Conservation (phyloP, 208 protist species). For the Leishmania braziliensis region DNA sequence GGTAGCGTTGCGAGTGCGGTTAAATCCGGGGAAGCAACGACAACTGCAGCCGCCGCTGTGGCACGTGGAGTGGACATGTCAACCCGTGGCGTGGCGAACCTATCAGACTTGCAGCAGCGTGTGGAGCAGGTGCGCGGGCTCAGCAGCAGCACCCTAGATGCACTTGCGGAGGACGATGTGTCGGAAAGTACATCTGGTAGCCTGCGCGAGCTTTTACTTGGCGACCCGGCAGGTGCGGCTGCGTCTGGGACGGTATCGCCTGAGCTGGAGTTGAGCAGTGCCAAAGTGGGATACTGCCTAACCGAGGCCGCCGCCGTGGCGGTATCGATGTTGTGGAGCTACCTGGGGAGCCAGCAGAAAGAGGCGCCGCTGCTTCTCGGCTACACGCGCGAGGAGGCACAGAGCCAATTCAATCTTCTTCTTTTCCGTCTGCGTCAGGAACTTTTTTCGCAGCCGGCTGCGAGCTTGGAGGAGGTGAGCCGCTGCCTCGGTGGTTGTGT, state of each 20-base stretch:
- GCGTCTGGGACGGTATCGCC: not conserved
- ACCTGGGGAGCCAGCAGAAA: slow-evolving; percentile 26
- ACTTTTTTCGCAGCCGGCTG: slow-evolving; percentile 38
- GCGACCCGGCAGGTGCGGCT: not conserved
- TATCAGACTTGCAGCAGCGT: slow-evolving; percentile 34
- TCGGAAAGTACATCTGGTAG: slow-evolving; percentile 21
- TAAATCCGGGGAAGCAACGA: slow-evolving; percentile 12
- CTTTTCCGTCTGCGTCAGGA: slow-evolving; percentile 50
- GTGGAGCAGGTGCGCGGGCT: slow-evolving; percentile 30
- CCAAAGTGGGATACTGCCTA: slow-evolving; percentile 41
- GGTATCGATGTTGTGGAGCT: slow-evolving; percentile 51
- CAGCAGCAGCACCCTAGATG: slow-evolving; percentile 36
- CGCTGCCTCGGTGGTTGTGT: slow-evolving; percentile 34
- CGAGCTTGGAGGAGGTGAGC: slow-evolving; percentile 44
- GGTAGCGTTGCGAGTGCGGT: not conserved
- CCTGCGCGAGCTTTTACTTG: slow-evolving; percentile 21
- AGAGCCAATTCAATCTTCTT: slow-evolving; percentile 41
- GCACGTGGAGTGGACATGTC: slow-evolving; percentile 13
- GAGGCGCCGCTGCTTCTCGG: slow-evolving; percentile 31
- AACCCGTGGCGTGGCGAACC: slow-evolving; percentile 18
- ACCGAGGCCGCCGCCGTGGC: slow-evolving; percentile 44
- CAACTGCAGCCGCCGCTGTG: not conserved
- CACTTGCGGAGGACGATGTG: slow-evolving; percentile 25
- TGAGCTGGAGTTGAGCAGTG: slow-evolving; percentile 33
- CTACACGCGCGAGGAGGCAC: slow-evolving; percentile 29